Evolutionary conservation across 306 rosid genomes (phyloP), one percentile per base, ranked within the genome.

Genomic region (Prunus fruticosa): DNA sequence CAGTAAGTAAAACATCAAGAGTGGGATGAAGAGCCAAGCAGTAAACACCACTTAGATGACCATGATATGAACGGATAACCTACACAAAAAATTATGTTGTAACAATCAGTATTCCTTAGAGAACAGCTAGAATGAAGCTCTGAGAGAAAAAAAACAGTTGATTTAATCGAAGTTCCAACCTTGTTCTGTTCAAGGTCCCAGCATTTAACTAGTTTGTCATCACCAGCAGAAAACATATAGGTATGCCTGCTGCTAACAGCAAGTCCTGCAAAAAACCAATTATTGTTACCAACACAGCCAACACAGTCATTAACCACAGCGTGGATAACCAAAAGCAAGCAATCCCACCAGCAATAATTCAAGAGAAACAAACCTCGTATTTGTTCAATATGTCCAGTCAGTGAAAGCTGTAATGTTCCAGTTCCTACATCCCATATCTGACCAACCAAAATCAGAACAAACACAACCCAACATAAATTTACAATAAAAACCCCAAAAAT

Each of bases 121-220:
- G 23, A 82, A 61, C 47, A 65, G 18, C 27, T 43, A 66, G 13
- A 82, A 28, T 47, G 57, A 54, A 64, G 28, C 73, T 86, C 69
- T 22, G 18, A 61, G 22, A 62, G n/a, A n/a, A n/a, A 23, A 67
- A 47, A 15, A 23, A 67, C 52, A 67, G 71, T 28, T 52, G 60
- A 62, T 19, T 61, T 12, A 73, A 64, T 43, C 69, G 23, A 50
- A 30, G 43, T 68, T 65, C 75, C 69, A 71, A 95, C 99, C 93
- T 95, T 95, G 77, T 95, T 95, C 89, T 95, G 99, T 69, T 95
- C 99, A 76, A 95, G 97, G 83, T 95, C 99, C 99, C 99, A 95
- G 82, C 99, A 95, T 91, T 95, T 95, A 51, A 95, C 99, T 89
- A 88, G 97, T 69, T 95, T 95, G 78, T 95, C 99, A 12, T 95